Base-by-base conservation (phyloP, 176 grass and related monocot genomes). In the Juncus effusus region DNA sequence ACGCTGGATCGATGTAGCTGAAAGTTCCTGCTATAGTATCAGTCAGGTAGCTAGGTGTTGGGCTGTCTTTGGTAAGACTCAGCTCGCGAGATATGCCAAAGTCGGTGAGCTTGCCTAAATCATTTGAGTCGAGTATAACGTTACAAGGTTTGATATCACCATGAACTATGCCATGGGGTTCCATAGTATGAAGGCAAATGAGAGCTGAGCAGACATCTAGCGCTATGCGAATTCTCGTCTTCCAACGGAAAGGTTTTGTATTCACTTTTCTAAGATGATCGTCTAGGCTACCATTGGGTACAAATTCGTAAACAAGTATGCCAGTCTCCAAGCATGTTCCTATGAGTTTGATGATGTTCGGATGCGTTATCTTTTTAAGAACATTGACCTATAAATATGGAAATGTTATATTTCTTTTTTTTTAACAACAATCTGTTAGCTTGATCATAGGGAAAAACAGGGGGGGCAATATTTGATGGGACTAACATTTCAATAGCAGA, bases 1-100 rank as follows among this genome's bases (percentile, higher is more conserved):
- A 89, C 63, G 78, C 78, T 37, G 86, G 86, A 65, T 89, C 86
- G 11, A 81, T 84, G 64, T 89, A 85, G 7, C 63, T 45, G 0
- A 68, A 54, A 16, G 81, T 85, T 4, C 81, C 86, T 50, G 61
- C 81, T 16, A 69, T 52, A 14, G 65, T 13, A 6, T 74, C 64
- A n/a, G 59, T 72, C 37, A 39, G 62, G 54, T 72, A 71, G 15
- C 40, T 66, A n/a, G 59, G 68, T 40, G 78, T 56, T 13, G 54
- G 57, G 1, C 74, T 51, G 8, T 64, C 60, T 3, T 67, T 50
- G 4, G 82, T 66, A 13, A 76, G 40, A 16, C 70, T 47, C 15
- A 85, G 60, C 10, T 71, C 53, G 47, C 72, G 77, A 35, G 74
- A 85, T 49, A 85, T 80, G 10, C 82, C 82, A 42, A 85, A 85